Base-by-base conservation (phyloP, 306 rosid species). In the Rosa multiflora region DNA sequence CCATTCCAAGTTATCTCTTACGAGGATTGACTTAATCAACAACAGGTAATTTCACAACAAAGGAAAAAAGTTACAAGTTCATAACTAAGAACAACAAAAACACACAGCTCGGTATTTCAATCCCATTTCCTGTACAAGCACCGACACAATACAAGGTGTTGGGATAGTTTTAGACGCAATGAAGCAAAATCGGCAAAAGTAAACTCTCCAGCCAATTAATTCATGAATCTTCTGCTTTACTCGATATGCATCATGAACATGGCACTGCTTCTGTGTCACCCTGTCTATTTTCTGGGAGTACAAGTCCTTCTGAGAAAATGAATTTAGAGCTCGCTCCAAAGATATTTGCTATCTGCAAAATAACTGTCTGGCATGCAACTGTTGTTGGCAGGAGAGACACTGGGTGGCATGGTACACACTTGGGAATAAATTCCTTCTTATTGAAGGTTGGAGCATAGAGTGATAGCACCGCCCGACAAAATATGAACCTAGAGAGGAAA, bases 341-440 rank as follows among this genome's bases (percentile, higher is more conserved):
- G 80, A 88, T 63, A 49, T 81, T 79, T 1, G 94, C 97, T 64
- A 93, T 66, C 81, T 89, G 85, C 84, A 43, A 56, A 78, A 91
- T 79, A 68, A 82, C 87, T 72, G 84, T 85, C 83, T 90, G 86
- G 68, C 79, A 79, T 10, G 83, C 73, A 66, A 64, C 51, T 58
- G 69, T 49, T 21, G 83, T 75, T 4, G 94, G 87, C 79, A 84
- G 77, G 71, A 83, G 80, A 73, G 82, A 77, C 0, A 39, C 79
- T 9, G 94, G 96, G 85, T 93, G 91, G 74, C 87, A 70, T 23
- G 99, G 99, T 75, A 91, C 67, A 29, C 93, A 95, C 70, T 76
- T 79, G 11, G 99, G 99, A 40, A 86, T 75, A 63, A 84, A 95
- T 71, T 88, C 97, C 56, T 61, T 82, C 83, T 90, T 86, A 71